A percentile compares a stretch with the other conserved stretches of the same genome.
Evolutionary conservation across 2,329 filamentous ascomycete genomes (phyloP).

Genomic region (Fusarium pininemorale): DNA sequence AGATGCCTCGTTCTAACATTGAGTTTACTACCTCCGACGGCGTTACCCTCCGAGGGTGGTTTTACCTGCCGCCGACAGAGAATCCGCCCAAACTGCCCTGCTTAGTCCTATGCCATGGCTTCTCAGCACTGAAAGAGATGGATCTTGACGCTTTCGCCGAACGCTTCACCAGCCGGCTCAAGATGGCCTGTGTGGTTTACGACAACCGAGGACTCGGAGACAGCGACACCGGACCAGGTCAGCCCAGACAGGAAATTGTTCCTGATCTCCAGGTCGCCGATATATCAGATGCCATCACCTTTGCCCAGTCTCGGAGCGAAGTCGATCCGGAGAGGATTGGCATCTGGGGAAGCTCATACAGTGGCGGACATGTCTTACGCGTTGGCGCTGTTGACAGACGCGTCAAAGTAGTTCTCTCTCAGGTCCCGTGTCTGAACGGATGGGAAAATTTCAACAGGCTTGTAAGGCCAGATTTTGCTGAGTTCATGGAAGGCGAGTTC

Average conservation of each 20-base stretch:
- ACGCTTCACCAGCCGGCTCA: neutral
- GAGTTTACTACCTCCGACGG: neutral
- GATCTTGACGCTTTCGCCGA: neutral
- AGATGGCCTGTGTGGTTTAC: neutral
- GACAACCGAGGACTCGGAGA: neutral
- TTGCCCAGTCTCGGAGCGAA: neutral
- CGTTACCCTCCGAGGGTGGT: neutral
- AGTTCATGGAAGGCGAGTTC: neutral
- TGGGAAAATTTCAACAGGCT: neutral
- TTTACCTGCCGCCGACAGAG: neutral
- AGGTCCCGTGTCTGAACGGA: neutral
- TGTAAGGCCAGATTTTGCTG: neutral
- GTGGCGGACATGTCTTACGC: neutral
- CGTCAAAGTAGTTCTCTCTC: neutral
- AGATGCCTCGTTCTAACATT: too few species aligned
- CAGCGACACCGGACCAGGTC: neutral
- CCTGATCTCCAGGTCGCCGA: neutral
- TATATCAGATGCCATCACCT: neutral
- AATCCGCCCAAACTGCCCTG: neutral
- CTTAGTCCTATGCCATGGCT: neutral
- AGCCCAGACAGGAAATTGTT: neutral
- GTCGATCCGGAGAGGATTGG: neutral
- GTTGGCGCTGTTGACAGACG: neutral
- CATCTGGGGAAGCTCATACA: neutral
- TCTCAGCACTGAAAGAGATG: neutral